These are phyloP conservation scores for Phytophthora pinifolia DNA, from an alignment of 352 stramenopile species.

Conservation along the genomic window DNA sequence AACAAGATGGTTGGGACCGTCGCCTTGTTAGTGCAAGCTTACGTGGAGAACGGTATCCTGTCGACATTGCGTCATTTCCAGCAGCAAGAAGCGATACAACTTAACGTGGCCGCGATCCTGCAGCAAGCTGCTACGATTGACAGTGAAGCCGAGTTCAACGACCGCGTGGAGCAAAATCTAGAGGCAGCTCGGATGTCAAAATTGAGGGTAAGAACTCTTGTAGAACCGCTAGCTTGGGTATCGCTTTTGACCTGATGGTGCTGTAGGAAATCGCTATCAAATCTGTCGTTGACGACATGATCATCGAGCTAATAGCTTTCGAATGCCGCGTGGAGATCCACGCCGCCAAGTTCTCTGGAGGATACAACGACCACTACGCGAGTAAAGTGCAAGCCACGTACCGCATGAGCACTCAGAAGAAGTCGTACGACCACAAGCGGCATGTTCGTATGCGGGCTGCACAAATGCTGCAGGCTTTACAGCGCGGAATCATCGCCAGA, in stretches of 20 bases:
- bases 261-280: conserved; percentile 46
- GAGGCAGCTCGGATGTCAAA: conserved; percentile 40
- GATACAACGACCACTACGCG: conserved; percentile 64
- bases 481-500: conserved; percentile 61
- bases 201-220: conserved; percentile 27
- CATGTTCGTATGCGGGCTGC: conserved; percentile 52
- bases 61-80: conserved; percentile 44
- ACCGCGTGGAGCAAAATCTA: conserved; percentile 27
- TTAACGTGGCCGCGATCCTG: conserved; percentile 43
- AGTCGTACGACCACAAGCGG: conserved; percentile 46
- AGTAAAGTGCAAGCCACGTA: conserved; percentile 72
- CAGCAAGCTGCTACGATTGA: conserved; percentile 14
- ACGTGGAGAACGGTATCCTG: conserved; percentile 40
- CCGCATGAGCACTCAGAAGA: conserved; percentile 70
- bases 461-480: conserved; percentile 63
- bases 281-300: conserved; percentile 63
- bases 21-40: conserved; percentile 48
- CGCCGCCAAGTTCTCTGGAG: conserved; percentile 54
- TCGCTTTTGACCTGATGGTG: neutral
- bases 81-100: conserved; percentile 44
- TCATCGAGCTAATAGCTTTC: conserved; percentile 48
- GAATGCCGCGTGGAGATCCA: conserved; percentile 62
- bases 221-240: neutral
- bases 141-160: conserved; percentile 23
- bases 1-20: conserved; percentile 32